These are phyloP conservation scores for Copromyces sp. DNA, from an alignment of 495 filamentous ascomycete species.

Conservation along the genomic window DNA sequence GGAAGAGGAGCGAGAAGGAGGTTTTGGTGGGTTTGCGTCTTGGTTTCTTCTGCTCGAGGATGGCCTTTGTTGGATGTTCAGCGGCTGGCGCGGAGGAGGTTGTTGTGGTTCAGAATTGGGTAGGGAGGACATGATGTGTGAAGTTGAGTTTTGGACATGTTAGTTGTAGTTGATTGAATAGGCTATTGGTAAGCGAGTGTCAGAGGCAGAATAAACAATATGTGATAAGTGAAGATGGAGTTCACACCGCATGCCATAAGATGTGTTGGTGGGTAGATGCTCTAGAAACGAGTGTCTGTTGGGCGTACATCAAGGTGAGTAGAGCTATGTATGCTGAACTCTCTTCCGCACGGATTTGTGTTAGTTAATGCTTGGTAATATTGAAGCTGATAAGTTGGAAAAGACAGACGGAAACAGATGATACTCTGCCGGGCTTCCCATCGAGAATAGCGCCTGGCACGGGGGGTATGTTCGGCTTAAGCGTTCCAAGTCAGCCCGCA, in stretches of 20 bases:
- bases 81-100: neutral
- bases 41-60: neutral
- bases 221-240: neutral
- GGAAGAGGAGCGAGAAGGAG: neutral
- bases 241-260: neutral
- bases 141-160: neutral
- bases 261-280: neutral
- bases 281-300: neutral
- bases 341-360: neutral
- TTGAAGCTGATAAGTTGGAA: neutral
- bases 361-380: neutral
- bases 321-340: neutral
- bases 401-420: neutral
- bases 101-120: neutral
- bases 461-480: neutral
- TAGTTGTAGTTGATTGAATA: too few relatives aligned
- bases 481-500: too few relatives aligned
- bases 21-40: neutral
- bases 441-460: neutral
- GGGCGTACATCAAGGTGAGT: neutral
- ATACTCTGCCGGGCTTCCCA: neutral
- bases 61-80: neutral
- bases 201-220: too few relatives aligned
- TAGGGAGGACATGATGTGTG: neutral
- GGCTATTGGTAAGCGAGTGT: too few relatives aligned